phyloP scores from a whole-genome alignment of 805 yeast genomes.

The Tetrapisispora fleetii region DNA sequence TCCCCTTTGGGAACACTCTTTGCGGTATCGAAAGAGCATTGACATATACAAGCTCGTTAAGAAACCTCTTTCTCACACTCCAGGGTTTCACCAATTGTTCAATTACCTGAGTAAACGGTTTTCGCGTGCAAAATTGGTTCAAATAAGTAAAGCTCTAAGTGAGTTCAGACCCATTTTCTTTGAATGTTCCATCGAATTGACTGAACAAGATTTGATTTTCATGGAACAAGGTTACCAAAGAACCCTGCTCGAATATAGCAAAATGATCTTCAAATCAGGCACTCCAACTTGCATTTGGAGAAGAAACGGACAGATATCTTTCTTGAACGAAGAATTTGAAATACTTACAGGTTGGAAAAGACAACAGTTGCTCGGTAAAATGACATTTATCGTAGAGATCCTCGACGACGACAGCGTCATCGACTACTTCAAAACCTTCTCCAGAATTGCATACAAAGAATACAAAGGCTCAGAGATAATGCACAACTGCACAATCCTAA shows the following conservation, averaged over 20 bases:
- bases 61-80: constrained; percentile 78
- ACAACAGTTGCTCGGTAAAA: constrained; percentile 53
- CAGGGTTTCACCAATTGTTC: constrained; percentile 78
- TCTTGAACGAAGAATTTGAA: constrained; percentile 90
- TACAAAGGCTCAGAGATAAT: constrained; percentile 81
- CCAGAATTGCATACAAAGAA: constrained; percentile 83
- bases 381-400: constrained; percentile 66
- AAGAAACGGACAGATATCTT: constrained; percentile 89
- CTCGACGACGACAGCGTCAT: constrained; percentile 82
- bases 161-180: constrained; percentile 86
- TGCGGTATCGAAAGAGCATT: constrained; percentile 50
- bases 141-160: constrained; percentile 82
- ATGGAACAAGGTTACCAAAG: constrained; percentile 96
- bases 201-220: constrained; percentile 84
- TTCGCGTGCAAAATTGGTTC: constrained; percentile 55
- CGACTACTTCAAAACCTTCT: constrained; percentile 78
- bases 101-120: constrained; percentile 66
- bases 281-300: constrained; percentile 96
- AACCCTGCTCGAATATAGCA: constrained; percentile 79
- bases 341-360: constrained; percentile 83
- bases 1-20: constrained; percentile 26
- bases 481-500: constrained; percentile 72
- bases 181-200: constrained; percentile 75
- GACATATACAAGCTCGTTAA: constrained; percentile 70
- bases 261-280: constrained; percentile 73